Base-by-base conservation (phyloP, 2,329 filamentous ascomycete species). In the Gliomastix tumulicola region DNA sequence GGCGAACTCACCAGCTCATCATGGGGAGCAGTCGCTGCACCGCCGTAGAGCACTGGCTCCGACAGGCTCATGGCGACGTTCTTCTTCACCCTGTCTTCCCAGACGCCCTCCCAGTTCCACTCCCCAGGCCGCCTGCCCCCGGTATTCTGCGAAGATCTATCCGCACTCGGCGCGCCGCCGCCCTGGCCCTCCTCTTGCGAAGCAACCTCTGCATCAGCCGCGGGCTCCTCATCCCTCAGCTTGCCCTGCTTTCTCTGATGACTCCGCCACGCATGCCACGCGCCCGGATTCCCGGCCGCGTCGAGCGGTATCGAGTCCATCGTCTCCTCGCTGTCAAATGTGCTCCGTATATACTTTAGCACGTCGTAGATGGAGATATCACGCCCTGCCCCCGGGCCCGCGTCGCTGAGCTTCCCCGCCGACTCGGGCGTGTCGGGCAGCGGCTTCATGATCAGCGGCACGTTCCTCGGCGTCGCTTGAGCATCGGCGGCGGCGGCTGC, bases 71-170 rank as follows among this genome's bases (percentile, higher is more conserved):
- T 71, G 35, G 82, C 75, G 30, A 96, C 76, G 15, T 84, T 84
- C 56, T 83, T 85, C 58, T 78, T 82, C 2, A 95, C 89, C 37
- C 90, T 75, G 45, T 89, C 83, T 55, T 94, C 86, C 90, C 90
- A 98, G 0, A 97, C 90, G 0, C 90, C 89, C 51, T 95, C 88
- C 90, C 90, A 97, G 54, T 94, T 94, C 90, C 90, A 97, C 49
- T 94, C 84, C 7, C 84, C 85, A 0, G 88, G 88, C 18, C 23
- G 28, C 11, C 35, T 36, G 8, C 15, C 17, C n/a, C 21, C n/a
- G 19, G 22, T 13, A 7, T 28, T 23, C 11, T 35, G 28, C 13
- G 10, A 15, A 32, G 23, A 6, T 21, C 13, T 21, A 18, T 31
- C 23, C 28, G 31, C 36, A 18, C 21, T 17, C 11, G 28, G 18